Conservation (phyloP, 2,329 filamentous ascomycete genomes). For the Davidsoniella australis region DNA sequence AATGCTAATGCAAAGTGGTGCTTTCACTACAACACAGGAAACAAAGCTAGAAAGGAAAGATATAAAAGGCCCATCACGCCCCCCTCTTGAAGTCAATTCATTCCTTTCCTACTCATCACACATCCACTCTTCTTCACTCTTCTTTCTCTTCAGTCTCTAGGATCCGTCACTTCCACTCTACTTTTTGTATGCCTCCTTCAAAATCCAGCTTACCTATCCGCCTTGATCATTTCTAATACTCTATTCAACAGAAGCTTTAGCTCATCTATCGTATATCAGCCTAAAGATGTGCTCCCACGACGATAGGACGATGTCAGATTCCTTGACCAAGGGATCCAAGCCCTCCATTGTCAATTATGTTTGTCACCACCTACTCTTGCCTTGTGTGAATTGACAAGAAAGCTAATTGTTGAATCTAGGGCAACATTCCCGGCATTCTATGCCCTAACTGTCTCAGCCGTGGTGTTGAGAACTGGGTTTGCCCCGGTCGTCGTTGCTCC, state of each 20-base stretch:
- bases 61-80: neutral
- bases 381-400: too few species aligned
- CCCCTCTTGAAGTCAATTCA: neutral
- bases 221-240: neutral
- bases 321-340: too few species aligned
- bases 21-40: too few species aligned
- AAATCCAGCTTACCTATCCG: neutral
- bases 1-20: too few species aligned
- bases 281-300: neutral
- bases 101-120: neutral
- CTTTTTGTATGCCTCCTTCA: too few species aligned
- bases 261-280: neutral
- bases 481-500: conserved; percentile 33
- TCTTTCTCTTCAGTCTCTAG: neutral
- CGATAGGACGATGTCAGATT: neutral
- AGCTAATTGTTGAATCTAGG: neutral
- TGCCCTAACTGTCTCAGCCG: conserved; percentile 33
- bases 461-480: conserved; percentile 38
- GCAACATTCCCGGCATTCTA: conserved; percentile 29
- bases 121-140: neutral
- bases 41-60: too few species aligned
- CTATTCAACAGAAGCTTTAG: neutral
- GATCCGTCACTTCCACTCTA: neutral
- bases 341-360: too few species aligned
- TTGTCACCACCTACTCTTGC: too few species aligned